Evolutionary conservation across 2,329 filamentous ascomycete species (phyloP), one percentile per base, ranked within the genome.

Genomic region (Diaporthe helianthi): DNA sequence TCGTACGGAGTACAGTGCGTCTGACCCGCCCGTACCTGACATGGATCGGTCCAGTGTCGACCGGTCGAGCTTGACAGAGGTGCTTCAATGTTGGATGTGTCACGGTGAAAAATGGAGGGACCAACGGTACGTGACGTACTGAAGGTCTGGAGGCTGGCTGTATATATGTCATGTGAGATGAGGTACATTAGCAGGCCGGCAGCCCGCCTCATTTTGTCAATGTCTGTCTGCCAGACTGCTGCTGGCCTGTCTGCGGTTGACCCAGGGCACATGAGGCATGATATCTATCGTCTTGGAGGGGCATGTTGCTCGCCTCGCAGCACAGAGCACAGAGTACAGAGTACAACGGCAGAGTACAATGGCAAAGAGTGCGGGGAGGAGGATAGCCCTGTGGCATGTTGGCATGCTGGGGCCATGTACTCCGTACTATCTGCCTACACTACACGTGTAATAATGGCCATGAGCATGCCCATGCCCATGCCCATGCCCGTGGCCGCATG

Each of bases 21-120:
- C 54, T 53, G 15, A 24, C 46, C 53, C 63, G 46, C 24, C 44
- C 63, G 69, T 71, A 71, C 69, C 69, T 71, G 60, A 60, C 69
- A 71, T 71, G 69, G 69, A 64, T 67, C 29, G 51, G 24, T 19
- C 46, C 68, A 44, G 9, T 31, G 41, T 69, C 53, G 41, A 69
- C 19, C 46, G 1, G 31, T 33, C 31, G 31, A 33, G 31, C 31
- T 8, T 15, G 36, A 38, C 64, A 54, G 36, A 63, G 58, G 49
- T 49, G 58, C 58, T 63, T 63, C 15, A 33, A 47, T 46, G 61
- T 26, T 63, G n/a, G 44, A 47, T 46, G 61, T 26, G 65, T 29
- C 46, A 19, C 24, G 64, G 33, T 31, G 46, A 65, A 33, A 19
- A 38, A 12, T 36, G 41, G 29, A 31, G 49, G n/a, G 31, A 33